phyloP scores from a whole-genome alignment of 148 eudicot genomes.

The Fallopia convolvulus region DNA sequence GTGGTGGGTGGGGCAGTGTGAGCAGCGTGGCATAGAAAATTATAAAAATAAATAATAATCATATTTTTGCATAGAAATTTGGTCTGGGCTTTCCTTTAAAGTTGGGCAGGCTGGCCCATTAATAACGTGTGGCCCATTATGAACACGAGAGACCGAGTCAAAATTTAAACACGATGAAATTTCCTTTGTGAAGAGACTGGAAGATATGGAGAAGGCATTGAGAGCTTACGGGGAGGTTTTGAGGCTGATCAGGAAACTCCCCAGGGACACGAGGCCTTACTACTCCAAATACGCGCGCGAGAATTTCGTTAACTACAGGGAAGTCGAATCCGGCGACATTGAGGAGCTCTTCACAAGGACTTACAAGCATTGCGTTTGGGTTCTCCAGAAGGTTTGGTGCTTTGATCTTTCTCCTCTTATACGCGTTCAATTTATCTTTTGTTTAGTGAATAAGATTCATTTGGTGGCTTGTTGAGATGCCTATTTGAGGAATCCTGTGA shows the following conservation, averaged over 20 bases:
- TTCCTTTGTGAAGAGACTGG: not conserved
- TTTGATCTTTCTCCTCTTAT: not conserved
- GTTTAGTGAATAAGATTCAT: not conserved
- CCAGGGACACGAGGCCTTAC: constrained; percentile 58
- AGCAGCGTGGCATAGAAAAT: not conserved
- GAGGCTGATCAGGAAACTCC: constrained; percentile 64
- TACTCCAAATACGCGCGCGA: constrained; percentile 87
- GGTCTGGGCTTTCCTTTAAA: not conserved
- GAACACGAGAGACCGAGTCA: too few relatives aligned
- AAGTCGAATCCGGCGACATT: constrained; percentile 50
- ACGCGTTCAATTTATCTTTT: not conserved
- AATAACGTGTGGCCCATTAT: too few relatives aligned
- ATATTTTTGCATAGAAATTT: too few relatives aligned
- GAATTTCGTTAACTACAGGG: constrained; percentile 84
- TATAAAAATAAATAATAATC: too few relatives aligned
- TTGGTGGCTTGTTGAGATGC: not conserved
- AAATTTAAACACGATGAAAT: not conserved
- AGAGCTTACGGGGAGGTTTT: constrained; percentile 75
- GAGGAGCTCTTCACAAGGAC: constrained; percentile 65
- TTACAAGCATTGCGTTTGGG: constrained; percentile 70
- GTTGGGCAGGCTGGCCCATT: not conserved
- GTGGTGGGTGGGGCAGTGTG: not conserved
- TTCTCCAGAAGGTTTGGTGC: constrained; percentile 55
- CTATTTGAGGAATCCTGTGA: not conserved
- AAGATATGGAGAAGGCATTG: constrained; percentile 65